Conservation (phyloP, 2,329 filamentous ascomycete species). For the Paramyrothecium sp. region DNA sequence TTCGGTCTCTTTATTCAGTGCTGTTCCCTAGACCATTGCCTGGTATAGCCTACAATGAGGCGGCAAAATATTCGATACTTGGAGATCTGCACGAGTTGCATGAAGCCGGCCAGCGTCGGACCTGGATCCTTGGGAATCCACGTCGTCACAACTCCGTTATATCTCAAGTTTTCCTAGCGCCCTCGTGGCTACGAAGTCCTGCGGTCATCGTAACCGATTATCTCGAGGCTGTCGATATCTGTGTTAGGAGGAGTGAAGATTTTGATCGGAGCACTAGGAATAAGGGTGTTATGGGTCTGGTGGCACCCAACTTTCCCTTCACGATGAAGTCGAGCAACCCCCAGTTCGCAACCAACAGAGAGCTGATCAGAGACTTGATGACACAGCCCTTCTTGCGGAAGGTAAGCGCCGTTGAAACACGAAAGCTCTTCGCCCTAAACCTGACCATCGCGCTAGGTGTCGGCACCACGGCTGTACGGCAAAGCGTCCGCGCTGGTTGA, state of each 20-base stretch:
- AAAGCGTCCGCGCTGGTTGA: constrained; percentile 25
- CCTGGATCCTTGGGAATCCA: constrained; percentile 23
- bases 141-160: constrained; percentile 22
- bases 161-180: constrained; percentile 30
- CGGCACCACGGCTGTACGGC: constrained; percentile 30
- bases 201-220: constrained; percentile 29
- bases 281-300: constrained; percentile 18
- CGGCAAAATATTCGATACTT: constrained; percentile 11
- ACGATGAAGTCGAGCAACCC: constrained; percentile 27
- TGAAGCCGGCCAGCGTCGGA: constrained; percentile 14
- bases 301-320: constrained; percentile 28
- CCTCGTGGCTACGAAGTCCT: too few relatives aligned
- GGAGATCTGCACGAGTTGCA: constrained; percentile 18
- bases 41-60: constrained; percentile 21
- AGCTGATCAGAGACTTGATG: constrained; percentile 34
- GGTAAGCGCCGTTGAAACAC: constrained; percentile 9
- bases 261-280: constrained; percentile 27
- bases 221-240: constrained; percentile 28
- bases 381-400: constrained; percentile 29
- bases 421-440: too few relatives aligned
- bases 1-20: too few relatives aligned
- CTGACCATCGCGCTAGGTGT: constrained; percentile 19
- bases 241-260: constrained; percentile 26
- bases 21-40: constrained; percentile 17
- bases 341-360: constrained; percentile 26